Base-by-base conservation (phyloP, 192 early-diverging fungal species). In the Gaertneriomyces sp. region DNA sequence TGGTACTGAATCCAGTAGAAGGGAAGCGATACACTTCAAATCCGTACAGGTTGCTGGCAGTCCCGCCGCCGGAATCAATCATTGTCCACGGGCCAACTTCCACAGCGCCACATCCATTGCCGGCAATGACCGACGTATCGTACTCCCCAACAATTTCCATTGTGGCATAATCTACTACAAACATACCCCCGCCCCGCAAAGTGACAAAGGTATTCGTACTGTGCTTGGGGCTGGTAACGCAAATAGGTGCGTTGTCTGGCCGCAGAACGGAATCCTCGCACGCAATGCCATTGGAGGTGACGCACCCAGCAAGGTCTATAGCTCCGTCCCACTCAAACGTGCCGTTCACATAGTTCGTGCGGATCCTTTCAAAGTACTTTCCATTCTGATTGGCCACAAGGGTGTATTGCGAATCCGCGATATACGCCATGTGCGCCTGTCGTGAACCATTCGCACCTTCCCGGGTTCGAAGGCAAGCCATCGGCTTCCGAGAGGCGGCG, bases 161-260 rank as follows among this genome's bases (percentile, higher is more conserved):
- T 12, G 47, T 49, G 1, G 12, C 0, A 17, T 49, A 49, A 17
- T 49, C 47, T 12, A 49, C 47, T 12, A 49, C 47, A 17, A 49
- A 49, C 47, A 49, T 49, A 17, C 47, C 47, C 12, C 47, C 47
- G 12, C 47, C 47, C 12, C 47, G 47, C 14, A 49, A 17, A 17
- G 47, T 49, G 16, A 49, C 47, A 17, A 49, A 49, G 47, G 47
- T 2, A 49, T 49, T 49, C 47, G 47, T n/a, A 17, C 16, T 49
- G 14, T 49, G 0, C 47, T 49, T 49, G 12, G 47, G 47, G 47
- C 16, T 49, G 14, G 16, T 49, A 49, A 49, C 14, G 47, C 47
- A 49, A 49, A 49, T 49, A 17, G 47, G 47, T 17, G 47, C 47
- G 47, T 49, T 49, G 47, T 49, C 47, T 12, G 47, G 47, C 14